These are phyloP conservation scores for Aspergillus sparsus DNA, from an alignment of 495 filamentous ascomycete species.

Conservation along the genomic window DNA sequence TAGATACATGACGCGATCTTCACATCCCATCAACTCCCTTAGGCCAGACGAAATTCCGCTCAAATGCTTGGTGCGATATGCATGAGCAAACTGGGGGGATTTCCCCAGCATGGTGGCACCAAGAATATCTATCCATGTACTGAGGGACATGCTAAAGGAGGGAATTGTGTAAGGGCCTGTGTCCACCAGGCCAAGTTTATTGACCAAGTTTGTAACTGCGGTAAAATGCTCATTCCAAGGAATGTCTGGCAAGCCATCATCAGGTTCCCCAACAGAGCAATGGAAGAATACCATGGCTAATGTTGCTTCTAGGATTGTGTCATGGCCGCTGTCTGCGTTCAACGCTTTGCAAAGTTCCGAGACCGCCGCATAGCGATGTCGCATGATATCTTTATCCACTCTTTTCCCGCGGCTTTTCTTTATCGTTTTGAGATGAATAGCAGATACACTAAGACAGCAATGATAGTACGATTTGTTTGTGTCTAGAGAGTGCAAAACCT, in stretches of 20 bases:
- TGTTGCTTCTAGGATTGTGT: slow-evolving; percentile 69
- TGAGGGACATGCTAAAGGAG: slow-evolving; percentile 79
- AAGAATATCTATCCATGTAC: slow-evolving; percentile 94
- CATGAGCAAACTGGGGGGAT: slow-evolving; percentile 81
- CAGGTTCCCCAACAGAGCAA: slow-evolving; percentile 78
- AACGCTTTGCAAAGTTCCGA: slow-evolving; percentile 77
- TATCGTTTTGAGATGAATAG: slow-evolving; percentile 84
- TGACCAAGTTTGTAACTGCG: slow-evolving; percentile 75
- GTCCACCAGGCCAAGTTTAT: slow-evolving; percentile 71
- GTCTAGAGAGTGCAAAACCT: not conserved
- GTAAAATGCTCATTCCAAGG: slow-evolving; percentile 95
- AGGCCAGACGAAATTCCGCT: slow-evolving; percentile 69
- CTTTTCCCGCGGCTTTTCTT: slow-evolving; percentile 60
- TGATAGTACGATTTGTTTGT: slow-evolving; percentile 84
- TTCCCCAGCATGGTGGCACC: slow-evolving; percentile 88
- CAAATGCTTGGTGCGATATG: slow-evolving; percentile 85
- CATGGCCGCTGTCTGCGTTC: slow-evolving; percentile 61
- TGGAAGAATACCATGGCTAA: slow-evolving; percentile 97
- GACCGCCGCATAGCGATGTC: slow-evolving; percentile 86
- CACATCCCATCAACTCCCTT: slow-evolving; percentile 94
- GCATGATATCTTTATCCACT: slow-evolving; percentile 85
- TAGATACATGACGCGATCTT: slow-evolving; percentile 95
- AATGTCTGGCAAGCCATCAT: slow-evolving; percentile 87
- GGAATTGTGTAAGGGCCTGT: slow-evolving; percentile 51
- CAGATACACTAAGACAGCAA: slow-evolving; percentile 90